A percentile compares a stretch with the other conserved stretches of the same genome.
These are phyloP conservation scores for Cercophora sp. DNA, from an alignment of 495 filamentous ascomycete genomes.

Conservation along the genomic window DNA sequence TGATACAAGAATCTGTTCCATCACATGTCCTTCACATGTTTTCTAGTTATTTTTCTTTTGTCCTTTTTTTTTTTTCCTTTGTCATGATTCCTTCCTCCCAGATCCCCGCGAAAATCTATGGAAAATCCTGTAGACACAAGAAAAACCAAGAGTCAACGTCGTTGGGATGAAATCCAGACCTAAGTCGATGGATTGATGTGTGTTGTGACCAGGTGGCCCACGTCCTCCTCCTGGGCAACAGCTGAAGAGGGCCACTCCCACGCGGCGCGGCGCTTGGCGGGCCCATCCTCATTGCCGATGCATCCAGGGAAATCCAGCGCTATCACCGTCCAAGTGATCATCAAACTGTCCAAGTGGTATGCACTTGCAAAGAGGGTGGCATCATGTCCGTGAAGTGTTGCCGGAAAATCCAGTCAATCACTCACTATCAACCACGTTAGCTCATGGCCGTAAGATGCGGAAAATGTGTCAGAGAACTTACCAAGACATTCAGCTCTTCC, in stretches of 20 bases:
- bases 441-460: not conserved
- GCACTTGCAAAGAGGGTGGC: not conserved
- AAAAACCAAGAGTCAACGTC: not conserved
- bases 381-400: not conserved
- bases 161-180: no score
- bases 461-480: not conserved
- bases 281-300: not conserved
- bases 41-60: not conserved
- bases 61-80: not conserved
- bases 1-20: not conserved
- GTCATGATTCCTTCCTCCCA: not conserved
- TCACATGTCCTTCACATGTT: not conserved
- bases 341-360: not conserved
- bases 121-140: not conserved
- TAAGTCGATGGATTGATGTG: not conserved
- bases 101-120: not conserved
- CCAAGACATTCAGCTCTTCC: slow-evolving; percentile 22
- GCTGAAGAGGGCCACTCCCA: not conserved
- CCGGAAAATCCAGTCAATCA: not conserved
- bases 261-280: slow-evolving; percentile 10
- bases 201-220: not conserved
- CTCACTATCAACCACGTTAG: not conserved
- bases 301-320: not conserved
- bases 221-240: slow-evolving; percentile 3
- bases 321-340: not conserved